Percentiles rank a stretch among this genome's conserved stretches.
Evolutionary conservation across 2,329 filamentous ascomycete species (phyloP).

Genomic region (Talaromyces funiculosus): DNA sequence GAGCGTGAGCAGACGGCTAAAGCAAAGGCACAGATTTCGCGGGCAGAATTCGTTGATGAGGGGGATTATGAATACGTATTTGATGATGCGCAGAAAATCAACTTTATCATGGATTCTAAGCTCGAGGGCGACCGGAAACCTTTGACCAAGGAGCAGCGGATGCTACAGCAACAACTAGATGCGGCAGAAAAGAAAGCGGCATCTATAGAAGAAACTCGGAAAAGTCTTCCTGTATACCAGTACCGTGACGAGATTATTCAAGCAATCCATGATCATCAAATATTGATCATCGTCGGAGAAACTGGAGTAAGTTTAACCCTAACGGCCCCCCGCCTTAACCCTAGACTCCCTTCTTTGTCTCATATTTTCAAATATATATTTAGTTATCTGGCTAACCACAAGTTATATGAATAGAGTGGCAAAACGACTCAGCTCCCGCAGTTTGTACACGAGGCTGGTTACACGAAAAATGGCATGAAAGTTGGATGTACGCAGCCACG

Average conservation of each 20-base stretch:
- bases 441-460: constrained; percentile 86
- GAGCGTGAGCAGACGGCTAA: constrained; percentile 83
- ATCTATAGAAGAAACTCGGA: constrained; percentile 85
- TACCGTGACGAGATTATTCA: constrained; percentile 80
- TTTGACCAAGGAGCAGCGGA: constrained; percentile 70
- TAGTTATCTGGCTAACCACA: background rate
- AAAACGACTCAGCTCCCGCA: constrained; percentile 96
- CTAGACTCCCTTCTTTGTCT: background rate
- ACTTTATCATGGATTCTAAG: constrained; percentile 71
- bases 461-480: constrained; percentile 75
- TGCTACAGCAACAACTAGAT: constrained; percentile 74
- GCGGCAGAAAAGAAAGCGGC: constrained; percentile 83
- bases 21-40: constrained; percentile 77
- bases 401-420: constrained; percentile 49
- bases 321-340: background rate
- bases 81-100: constrained; percentile 81
- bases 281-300: constrained; percentile 88
- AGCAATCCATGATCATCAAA: constrained; percentile 80
- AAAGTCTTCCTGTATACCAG: constrained; percentile 81
- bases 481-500: constrained; percentile 92
- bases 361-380: background rate
- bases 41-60: constrained; percentile 67
- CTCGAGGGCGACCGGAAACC: constrained; percentile 66
- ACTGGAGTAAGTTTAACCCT: constrained; percentile 53
- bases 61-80: constrained; percentile 90